phyloP scores from a whole-genome alignment of 331 rosid genomes.

The Pyrus hybrid region DNA sequence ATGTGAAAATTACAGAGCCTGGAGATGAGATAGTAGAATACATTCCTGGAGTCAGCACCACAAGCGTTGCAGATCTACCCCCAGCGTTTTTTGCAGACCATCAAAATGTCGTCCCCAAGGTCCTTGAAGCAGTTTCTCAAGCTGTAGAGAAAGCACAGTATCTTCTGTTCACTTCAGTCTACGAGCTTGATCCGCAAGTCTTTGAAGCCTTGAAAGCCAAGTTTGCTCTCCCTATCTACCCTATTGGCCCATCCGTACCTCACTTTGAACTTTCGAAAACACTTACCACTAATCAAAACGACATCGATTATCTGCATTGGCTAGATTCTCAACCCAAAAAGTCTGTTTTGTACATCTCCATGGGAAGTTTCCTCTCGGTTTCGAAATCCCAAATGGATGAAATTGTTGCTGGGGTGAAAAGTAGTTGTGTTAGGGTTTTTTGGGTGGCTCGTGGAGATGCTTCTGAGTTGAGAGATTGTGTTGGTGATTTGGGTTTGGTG shows the following conservation, averaged over 20 bases:
- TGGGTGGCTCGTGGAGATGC: slow-evolving; percentile 42
- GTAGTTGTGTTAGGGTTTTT: slow-evolving; percentile 33
- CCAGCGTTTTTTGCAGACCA: background rate
- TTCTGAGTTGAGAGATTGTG: too few relatives aligned
- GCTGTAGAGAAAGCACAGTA: slow-evolving; percentile 31
- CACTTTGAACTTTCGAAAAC: slow-evolving; percentile 15
- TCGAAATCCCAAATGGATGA: slow-evolving; percentile 37
- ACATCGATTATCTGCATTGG: slow-evolving; percentile 22
- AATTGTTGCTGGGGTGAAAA: slow-evolving; percentile 21
- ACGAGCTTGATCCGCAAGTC: slow-evolving; percentile 43
- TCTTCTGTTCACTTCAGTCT: slow-evolving; percentile 37
- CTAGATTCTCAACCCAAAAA: slow-evolving; percentile 31
- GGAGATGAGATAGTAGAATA: slow-evolving; percentile 42
- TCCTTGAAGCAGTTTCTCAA: background rate
- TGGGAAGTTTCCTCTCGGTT: slow-evolving; percentile 39
- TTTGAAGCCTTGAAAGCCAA: slow-evolving; percentile 30
- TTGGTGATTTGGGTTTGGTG: too few relatives aligned
- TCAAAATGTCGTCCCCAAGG: background rate
- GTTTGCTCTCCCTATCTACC: slow-evolving; percentile 32
- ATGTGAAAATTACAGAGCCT: slow-evolving; percentile 13
- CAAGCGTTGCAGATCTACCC: slow-evolving; percentile 33
- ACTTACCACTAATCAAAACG: background rate
- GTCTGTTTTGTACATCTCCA: slow-evolving; percentile 41
- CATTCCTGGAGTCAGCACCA: slow-evolving; percentile 38
- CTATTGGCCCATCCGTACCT: slow-evolving; percentile 56